Conservation (phyloP, 805 yeast species). For the Lipomyces sp. region DNA sequence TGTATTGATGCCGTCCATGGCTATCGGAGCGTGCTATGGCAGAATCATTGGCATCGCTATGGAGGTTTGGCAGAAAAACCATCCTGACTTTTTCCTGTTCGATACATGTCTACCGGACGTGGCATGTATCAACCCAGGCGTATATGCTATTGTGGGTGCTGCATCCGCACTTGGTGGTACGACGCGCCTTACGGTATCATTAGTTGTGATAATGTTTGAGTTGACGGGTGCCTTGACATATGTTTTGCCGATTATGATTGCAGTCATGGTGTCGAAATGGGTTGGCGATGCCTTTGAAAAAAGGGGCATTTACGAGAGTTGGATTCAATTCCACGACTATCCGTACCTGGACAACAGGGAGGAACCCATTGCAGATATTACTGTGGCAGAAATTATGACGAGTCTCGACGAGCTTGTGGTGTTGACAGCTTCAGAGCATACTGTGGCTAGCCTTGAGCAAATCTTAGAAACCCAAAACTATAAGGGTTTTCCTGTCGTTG, state of each 20-base stretch:
- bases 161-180: constrained; percentile 81
- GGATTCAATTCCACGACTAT: constrained; percentile 52
- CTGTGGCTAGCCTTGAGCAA: constrained; percentile 41
- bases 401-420: constrained; percentile 42
- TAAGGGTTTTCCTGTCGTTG: constrained; percentile 55
- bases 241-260: constrained; percentile 82
- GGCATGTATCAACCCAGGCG: constrained; percentile 77
- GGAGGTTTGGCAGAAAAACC: constrained; percentile 52
- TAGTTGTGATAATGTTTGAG: constrained; percentile 81
- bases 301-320: constrained; percentile 65
- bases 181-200: constrained; percentile 77
- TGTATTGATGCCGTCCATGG: constrained; percentile 94
- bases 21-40: constrained; percentile 94
- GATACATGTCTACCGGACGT: constrained; percentile 51
- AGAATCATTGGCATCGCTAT: constrained; percentile 79
- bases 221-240: constrained; percentile 84
- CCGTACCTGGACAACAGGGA: constrained; percentile 52
- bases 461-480: constrained; percentile 36
- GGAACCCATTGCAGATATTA: constrained; percentile 49
- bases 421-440: constrained; percentile 46
- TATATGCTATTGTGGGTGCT: constrained; percentile 87
- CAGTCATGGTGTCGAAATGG: constrained; percentile 75
- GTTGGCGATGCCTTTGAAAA: constrained; percentile 66
- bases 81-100: constrained; percentile 47
- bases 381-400: constrained; percentile 49